Evolutionary conservation across 2,329 filamentous ascomycete species (phyloP).

Genomic region (Thermothelomyces thermophilus): DNA sequence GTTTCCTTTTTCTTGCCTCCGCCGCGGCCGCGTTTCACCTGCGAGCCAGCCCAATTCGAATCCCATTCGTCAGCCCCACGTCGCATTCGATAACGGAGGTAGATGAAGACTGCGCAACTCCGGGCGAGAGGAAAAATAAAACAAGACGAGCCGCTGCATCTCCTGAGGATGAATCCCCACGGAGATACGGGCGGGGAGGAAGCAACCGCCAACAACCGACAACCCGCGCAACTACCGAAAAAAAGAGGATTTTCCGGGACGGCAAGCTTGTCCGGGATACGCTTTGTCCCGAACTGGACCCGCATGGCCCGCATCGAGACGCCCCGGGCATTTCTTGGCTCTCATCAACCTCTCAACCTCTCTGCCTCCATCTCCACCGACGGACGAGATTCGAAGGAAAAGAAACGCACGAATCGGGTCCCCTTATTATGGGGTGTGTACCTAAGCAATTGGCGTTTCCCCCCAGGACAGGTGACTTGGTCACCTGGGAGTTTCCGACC

Average conservation of each 20-base stretch:
- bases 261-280: slow-evolving; percentile 10
- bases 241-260: slow-evolving; percentile 22
- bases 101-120: background rate
- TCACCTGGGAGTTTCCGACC: slow-evolving; percentile 2
- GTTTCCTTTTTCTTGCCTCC: background rate
- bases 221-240: slow-evolving; percentile 5
- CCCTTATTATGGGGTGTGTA: background rate
- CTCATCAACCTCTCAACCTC: background rate
- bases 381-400: background rate
- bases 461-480: slow-evolving; percentile 1
- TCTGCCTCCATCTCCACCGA: too few relatives aligned
- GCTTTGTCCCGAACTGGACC: slow-evolving; percentile 16
- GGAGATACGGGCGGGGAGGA: background rate
- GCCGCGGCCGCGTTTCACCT: background rate
- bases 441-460: background rate
- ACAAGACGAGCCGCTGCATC: background rate
- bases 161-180: background rate
- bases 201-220: background rate
- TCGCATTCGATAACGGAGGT: background rate
- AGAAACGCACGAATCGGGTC: slow-evolving; percentile 14
- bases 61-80: background rate
- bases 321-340: slow-evolving; percentile 18
- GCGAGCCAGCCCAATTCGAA: too few relatives aligned
- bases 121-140: background rate
- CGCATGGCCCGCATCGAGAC: slow-evolving; percentile 9